phyloP scores from a whole-genome alignment of 306 rosid species.

The Purshia tridentata region DNA sequence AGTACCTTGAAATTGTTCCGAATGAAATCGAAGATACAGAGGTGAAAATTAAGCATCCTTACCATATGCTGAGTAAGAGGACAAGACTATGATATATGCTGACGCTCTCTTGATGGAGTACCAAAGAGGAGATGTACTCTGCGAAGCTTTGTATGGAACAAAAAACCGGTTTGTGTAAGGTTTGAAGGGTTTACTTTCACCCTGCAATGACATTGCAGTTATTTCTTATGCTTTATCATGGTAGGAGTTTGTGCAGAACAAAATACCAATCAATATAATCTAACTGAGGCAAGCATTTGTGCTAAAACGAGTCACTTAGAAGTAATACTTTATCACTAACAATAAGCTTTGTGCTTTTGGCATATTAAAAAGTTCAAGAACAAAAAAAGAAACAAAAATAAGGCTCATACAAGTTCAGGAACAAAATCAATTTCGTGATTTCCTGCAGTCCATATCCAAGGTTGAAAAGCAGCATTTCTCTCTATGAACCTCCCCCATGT shows the following conservation, averaged over 20 bases:
- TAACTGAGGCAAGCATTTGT: not conserved
- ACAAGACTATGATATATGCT: slow-evolving; percentile 74
- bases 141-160: slow-evolving; percentile 56
- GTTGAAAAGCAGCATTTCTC: slow-evolving; percentile 71
- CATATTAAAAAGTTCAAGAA: not conserved
- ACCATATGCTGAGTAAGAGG: slow-evolving; percentile 87
- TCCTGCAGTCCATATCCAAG: slow-evolving; percentile 70
- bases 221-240: not conserved
- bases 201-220: slow-evolving; percentile 42
- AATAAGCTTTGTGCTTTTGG: too few relatives aligned
- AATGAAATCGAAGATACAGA: not conserved
- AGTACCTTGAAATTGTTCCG: too few relatives aligned
- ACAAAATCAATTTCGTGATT: slow-evolving; percentile 54
- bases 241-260: too few relatives aligned
- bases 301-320: not conserved
- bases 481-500: slow-evolving; percentile 78
- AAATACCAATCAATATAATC: too few relatives aligned
- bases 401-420: slow-evolving; percentile 38
- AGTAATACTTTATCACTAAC: not conserved
- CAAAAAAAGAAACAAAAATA: not conserved
- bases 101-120: slow-evolving; percentile 89
- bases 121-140: slow-evolving; percentile 72
- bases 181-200: slow-evolving; percentile 64
- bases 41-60: slow-evolving; percentile 1
- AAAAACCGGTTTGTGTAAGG: slow-evolving; percentile 57